phyloP scores from a whole-genome alignment of 2,329 filamentous ascomycete species.

The Monilinia vaccinii-corymbosi region DNA sequence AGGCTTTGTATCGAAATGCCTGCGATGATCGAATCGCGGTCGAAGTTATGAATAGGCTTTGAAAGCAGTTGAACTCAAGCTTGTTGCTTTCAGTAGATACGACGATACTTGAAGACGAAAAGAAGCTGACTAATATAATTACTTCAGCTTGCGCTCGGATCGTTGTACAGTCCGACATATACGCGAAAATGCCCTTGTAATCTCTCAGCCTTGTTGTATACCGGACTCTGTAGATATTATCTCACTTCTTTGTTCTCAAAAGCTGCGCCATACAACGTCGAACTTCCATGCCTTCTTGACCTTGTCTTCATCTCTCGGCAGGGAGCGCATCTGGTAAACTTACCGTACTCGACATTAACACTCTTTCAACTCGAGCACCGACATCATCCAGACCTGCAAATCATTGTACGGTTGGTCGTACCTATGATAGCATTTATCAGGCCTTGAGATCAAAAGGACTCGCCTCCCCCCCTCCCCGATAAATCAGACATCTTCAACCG shows the following conservation, averaged over 20 bases:
- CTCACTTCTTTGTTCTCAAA: not conserved
- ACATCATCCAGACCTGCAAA: not conserved
- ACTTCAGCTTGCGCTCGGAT: not conserved
- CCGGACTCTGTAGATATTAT: not conserved
- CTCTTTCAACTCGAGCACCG: not conserved
- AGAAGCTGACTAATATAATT: not conserved
- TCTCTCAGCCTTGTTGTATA: not conserved
- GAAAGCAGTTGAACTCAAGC: not conserved
- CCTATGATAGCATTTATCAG: not conserved
- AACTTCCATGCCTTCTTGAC: not conserved
- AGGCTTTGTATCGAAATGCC: not conserved
- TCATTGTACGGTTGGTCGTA: not conserved
- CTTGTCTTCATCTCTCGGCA: not conserved
- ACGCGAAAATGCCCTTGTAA: not conserved
- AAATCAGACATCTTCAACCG: not conserved
- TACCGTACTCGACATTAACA: not conserved
- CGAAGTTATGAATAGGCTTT: constrained; percentile 7
- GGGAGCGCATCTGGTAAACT: not conserved
- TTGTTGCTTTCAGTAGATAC: not conserved
- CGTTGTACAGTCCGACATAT: not conserved
- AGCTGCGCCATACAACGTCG: not conserved
- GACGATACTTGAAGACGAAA: not conserved
- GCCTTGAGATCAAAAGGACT: not conserved
- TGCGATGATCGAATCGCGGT: constrained; percentile 9
- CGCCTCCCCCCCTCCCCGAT: too few relatives aligned